phyloP scores from a whole-genome alignment of 2,329 filamentous ascomycete genomes.

The Penicillium oxalicum region DNA sequence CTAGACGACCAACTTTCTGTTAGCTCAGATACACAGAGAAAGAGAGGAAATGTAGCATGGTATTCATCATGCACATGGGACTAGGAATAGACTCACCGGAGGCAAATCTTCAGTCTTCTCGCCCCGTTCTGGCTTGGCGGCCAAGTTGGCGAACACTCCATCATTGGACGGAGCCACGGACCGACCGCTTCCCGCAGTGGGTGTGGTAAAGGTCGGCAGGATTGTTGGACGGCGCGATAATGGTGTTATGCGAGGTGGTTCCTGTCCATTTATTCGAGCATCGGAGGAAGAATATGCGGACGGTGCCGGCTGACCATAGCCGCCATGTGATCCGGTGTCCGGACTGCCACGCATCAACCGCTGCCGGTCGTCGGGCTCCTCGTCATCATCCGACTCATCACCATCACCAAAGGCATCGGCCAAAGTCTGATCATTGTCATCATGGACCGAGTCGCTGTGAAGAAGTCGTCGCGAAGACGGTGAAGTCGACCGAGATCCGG shows the following conservation, averaged over 20 bases:
- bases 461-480: constrained; percentile 49
- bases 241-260: constrained; percentile 13
- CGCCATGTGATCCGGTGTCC: constrained; percentile 24
- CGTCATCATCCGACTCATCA: constrained; percentile 62
- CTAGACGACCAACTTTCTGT: constrained; percentile 42
- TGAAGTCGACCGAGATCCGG: constrained; percentile 74
- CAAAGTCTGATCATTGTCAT: constrained; percentile 69
- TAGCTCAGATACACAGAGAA: neutral
- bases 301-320: constrained; percentile 22
- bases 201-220: constrained; percentile 46
- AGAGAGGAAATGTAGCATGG: neutral
- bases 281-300: constrained; percentile 25
- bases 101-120: constrained; percentile 85
- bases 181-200: constrained; percentile 35
- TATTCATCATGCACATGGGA: neutral
- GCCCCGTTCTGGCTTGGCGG: constrained; percentile 77
- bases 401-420: constrained; percentile 88
- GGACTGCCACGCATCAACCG: constrained; percentile 69
- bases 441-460: constrained; percentile 46
- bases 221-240: constrained; percentile 49
- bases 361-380: constrained; percentile 75
- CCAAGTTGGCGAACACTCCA: constrained; percentile 93
- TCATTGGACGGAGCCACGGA: constrained; percentile 76
- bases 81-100: constrained; percentile 61
- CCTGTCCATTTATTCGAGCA: constrained; percentile 14